A percentile compares a stretch with the other conserved stretches of the same genome.
These are phyloP conservation scores for Microcyclospora tardicrescens DNA, from an alignment of 2,329 filamentous ascomycete species.

Conservation along the genomic window DNA sequence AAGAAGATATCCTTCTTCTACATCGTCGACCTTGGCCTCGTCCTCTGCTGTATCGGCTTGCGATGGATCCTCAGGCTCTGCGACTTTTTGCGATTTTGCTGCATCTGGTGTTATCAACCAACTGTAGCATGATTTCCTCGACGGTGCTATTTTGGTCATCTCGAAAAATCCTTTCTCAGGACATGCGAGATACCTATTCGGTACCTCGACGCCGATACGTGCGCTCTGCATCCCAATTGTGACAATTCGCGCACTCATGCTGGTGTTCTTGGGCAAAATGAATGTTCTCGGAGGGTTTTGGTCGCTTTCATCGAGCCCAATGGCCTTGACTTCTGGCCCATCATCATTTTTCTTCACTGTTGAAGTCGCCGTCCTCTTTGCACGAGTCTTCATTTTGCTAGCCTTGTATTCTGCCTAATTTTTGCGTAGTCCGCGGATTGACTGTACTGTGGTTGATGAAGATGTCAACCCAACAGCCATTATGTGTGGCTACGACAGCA, in stretches of 20 bases:
- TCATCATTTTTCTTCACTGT: not conserved
- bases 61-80: slow-evolving; percentile 5
- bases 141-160: slow-evolving; percentile 44
- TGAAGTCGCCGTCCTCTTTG: slow-evolving; percentile 12
- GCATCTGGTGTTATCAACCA: slow-evolving; percentile 37
- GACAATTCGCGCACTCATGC: slow-evolving; percentile 41
- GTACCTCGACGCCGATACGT: slow-evolving; percentile 24
- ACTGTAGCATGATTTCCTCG: slow-evolving; percentile 39
- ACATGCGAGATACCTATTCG: slow-evolving; percentile 43
- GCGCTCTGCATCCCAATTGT: slow-evolving; percentile 42
- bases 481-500: not conserved
- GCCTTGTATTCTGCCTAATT: no score
- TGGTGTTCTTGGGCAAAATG: slow-evolving; percentile 42
- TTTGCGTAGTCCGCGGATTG: no score
- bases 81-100: slow-evolving; percentile 1
- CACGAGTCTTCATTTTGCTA: slow-evolving; percentile 18
- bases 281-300: slow-evolving; percentile 40
- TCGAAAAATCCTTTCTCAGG: slow-evolving; percentile 47
- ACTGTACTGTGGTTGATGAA: no score
- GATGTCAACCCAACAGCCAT: no score
- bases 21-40: slow-evolving; percentile 1
- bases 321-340: not conserved
- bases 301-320: slow-evolving; percentile 23
- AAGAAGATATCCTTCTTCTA: slow-evolving; percentile 40
- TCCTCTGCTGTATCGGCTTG: not conserved